Base-by-base conservation (phyloP, 257 asterid genomes). In the Plectranthus barbatus region DNA sequence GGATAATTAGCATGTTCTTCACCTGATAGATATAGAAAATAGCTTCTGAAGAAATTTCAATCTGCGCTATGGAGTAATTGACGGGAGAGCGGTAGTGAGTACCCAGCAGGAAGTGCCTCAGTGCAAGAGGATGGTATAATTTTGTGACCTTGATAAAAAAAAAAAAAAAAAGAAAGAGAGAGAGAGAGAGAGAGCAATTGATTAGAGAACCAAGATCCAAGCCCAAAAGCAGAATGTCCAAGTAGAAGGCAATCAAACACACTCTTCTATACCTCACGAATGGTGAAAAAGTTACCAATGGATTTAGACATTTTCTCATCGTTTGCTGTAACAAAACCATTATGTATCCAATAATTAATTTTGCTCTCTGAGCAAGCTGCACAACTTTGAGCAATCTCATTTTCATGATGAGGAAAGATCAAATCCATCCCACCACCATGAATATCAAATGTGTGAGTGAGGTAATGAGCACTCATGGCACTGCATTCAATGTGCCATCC, bases 401-500 rank as follows among this genome's bases (percentile, higher is more conserved):
- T 88, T 66, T 91, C 96, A 50, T 88, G 98, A 69, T 84, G 98
- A 39, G 96, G 98, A 69, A 88, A 88, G 58, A 75, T 83, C 82
- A 86, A 76, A 79, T 91, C 98, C 94, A 88, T 86, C 62, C 96
- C 98, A 48, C 96, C 96, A 42, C 98, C 98, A 68, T 88, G 96
- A 75, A 88, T 84, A 72, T 88, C 98, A 70, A 91, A 91, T 55
- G 78, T 7, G 55, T 80, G 90, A 2, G 94, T 81, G 81, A 91
- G 74, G 67, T 91, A 91, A 6, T 80, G 80, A 74, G 95, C 86
- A 73, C 98, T 91, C 96, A 88, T 91, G 21, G 96, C 96, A 72
- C 94, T 91, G 84, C 98, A 91, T 50, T 86, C 95, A 24, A 88
- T 91, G 75, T 91, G 98, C 95, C 96, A 91, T 42, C 98, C 98